Evolutionary conservation across 306 rosid genomes (phyloP), one percentile per base, ranked within the genome.

Genomic region (Lathyrus tuberosus): DNA sequence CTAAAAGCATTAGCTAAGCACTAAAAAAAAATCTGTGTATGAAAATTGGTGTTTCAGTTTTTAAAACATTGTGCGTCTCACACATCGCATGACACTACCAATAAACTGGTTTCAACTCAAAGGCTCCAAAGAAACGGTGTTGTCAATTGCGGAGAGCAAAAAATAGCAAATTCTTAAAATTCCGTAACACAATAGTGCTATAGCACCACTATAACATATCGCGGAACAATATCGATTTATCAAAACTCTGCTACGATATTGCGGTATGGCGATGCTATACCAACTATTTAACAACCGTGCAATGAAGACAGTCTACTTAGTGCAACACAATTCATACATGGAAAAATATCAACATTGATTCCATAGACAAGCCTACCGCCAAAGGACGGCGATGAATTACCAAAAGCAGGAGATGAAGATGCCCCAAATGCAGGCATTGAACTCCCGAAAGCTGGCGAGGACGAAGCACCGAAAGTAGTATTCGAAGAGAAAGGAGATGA

Each of bases 361-460:
- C 6, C 56, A 71, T 16, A 17, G 22, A 18, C 8, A 51, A 10
- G 38, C 84, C 44, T 84, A 91, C 89, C 91, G 30, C 91, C 92
- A 72, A 86, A 85, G 2, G 91, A 78, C 6, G 91, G 78, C 0
- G 88, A 76, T 10, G 89, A 62, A 78, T 70, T 78, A 65, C 91
- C 94, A 76, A 92, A 89, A 43, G 92, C 81, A 1, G 95, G 85
- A 52, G 89, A 82, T 24, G 96, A 90, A 57, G 98, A 75, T 20
- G 90, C 79, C 68, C 91, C 96, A 80, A 87, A 87, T 65, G 92
- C 73, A 10, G 98, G 82, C 73, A 41, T n/a, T 43, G 95, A 76
- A 72, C 82, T 78, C 35, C 96, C 92, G 59, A 90, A 92, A 58
- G 96, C 85, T 0, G 91, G 96, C 2, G 97, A 80, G 6, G 97